Evolutionary conservation across 495 filamentous ascomycete genomes (phyloP).

Genomic region (Oidiodendron maius): DNA sequence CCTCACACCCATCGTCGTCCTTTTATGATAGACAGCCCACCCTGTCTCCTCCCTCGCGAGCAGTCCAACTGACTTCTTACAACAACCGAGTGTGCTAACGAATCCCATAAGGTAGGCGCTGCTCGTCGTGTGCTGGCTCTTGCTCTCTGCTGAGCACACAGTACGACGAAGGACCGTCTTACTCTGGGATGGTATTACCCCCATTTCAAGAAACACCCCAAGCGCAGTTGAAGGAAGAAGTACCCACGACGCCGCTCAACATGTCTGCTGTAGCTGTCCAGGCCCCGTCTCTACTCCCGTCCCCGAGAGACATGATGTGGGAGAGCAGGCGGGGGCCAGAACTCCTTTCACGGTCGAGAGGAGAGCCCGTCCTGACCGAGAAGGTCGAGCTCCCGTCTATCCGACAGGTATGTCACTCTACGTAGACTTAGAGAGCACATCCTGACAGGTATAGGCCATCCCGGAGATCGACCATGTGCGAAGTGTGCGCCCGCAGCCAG

Average conservation of each 20-base stretch:
- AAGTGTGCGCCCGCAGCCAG: conserved; percentile 10
- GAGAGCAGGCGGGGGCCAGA: conserved; percentile 4
- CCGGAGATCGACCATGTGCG: conserved; percentile 26
- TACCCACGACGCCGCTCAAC: neutral
- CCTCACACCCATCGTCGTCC: too few relatives aligned
- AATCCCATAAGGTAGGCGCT: too few relatives aligned
- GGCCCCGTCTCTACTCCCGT: conserved; percentile 1
- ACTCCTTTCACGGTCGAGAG: conserved; percentile 11
- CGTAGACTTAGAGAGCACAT: conserved; percentile 16
- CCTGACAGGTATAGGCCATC: conserved; percentile 34
- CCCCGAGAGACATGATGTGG: conserved; percentile 6
- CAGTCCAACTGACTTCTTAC: too few relatives aligned
- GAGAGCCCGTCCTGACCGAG: conserved; percentile 15
- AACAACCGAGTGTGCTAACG: too few relatives aligned
- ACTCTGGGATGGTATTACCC: conserved; percentile 12
- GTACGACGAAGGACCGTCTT: neutral
- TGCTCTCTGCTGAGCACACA: neutral
- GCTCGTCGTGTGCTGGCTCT: too few relatives aligned
- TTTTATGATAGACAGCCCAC: too few relatives aligned
- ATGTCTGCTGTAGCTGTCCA: conserved; percentile 10
- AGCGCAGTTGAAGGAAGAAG: neutral
- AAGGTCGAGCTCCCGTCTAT: conserved; percentile 38
- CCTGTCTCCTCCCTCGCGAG: too few relatives aligned
- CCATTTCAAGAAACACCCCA: conserved; percentile 11
- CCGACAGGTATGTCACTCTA: conserved; percentile 26